These are phyloP conservation scores for Perkinsus marinus DNA, from an alignment of 169 alveolate species.

Conservation along the genomic window DNA sequence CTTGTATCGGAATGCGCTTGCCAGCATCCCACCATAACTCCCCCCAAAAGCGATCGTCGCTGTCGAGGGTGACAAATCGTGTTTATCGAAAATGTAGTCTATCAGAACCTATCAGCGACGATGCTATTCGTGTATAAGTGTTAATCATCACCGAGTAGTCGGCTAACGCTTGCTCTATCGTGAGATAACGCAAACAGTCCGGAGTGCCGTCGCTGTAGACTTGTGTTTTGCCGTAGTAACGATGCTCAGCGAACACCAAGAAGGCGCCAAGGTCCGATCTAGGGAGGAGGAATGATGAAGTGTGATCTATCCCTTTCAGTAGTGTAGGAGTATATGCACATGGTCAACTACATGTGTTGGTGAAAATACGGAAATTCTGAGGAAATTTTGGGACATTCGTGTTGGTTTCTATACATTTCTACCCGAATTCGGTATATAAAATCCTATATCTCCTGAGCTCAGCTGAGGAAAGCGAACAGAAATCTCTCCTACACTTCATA, in stretches of 20 bases:
- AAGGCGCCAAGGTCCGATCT: background rate
- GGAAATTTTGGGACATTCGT: no score
- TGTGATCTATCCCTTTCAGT: background rate
- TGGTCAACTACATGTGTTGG: no score
- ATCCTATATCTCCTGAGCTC: no score
- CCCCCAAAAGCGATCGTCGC: constrained; percentile 1
- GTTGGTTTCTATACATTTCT: no score
- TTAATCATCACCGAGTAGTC: background rate
- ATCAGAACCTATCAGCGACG: background rate
- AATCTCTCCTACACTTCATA: no score
- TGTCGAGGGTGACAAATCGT: background rate
- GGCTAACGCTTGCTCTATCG: background rate
- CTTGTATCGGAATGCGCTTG: constrained; percentile 8
- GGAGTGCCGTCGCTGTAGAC: background rate
- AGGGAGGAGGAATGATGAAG: background rate
- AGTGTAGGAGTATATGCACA: no score
- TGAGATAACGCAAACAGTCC: background rate
- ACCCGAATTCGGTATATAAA: no score
- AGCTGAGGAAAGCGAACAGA: no score
- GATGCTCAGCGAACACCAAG: background rate
- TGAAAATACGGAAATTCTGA: no score
- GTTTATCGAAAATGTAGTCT: background rate
- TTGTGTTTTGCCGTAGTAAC: background rate
- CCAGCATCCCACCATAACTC: constrained; percentile 52
- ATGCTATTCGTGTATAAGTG: background rate